Percentiles rank a stretch among this genome's conserved stretches.
These are phyloP conservation scores for Gastrolobium villosum DNA, from an alignment of 306 rosid species.

Conservation along the genomic window DNA sequence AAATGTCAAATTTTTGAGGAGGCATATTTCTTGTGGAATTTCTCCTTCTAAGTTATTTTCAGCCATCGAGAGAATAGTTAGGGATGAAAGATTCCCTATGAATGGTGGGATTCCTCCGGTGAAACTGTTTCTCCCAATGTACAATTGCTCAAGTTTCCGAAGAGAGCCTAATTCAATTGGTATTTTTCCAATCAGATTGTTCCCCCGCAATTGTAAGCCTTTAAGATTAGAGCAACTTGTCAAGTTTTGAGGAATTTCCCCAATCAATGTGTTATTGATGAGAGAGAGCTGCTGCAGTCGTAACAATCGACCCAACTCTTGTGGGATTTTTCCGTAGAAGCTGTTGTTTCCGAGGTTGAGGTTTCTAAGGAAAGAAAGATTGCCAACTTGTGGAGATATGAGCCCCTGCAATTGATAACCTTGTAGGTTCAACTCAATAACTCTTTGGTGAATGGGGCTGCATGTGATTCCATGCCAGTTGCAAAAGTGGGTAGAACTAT, in stretches of 20 bases:
- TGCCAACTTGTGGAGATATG: conserved; percentile 33
- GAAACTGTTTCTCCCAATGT: no score
- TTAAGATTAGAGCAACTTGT: conserved; percentile 8
- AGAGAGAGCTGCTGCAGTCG: conserved; percentile 11
- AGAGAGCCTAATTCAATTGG: conserved; percentile 11
- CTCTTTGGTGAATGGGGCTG: conserved; percentile 41
- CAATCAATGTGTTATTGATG: conserved; percentile 22
- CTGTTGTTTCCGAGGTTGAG: conserved; percentile 15
- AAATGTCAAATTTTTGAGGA: background rate
- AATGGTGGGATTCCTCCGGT: no score
- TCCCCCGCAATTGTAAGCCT: fast-evolving
- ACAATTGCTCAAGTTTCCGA: background rate
- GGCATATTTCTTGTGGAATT: conserved; percentile 35
- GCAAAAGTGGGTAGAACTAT: conserved; percentile 50
- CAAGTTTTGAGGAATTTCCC: background rate
- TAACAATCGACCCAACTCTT: background rate
- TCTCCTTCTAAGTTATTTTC: background rate
- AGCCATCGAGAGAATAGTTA: no score
- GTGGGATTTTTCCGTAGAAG: conserved; percentile 24
- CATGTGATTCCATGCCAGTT: conserved; percentile 57
- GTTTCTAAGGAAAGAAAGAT: conserved; percentile 28
- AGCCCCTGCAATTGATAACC: conserved; percentile 38
- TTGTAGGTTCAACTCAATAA: conserved; percentile 23
- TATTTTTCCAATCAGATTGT: conserved; percentile 26
- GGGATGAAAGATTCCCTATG: no score